These are phyloP conservation scores for Urtica urens DNA, from an alignment of 306 rosid species.

Conservation along the genomic window DNA sequence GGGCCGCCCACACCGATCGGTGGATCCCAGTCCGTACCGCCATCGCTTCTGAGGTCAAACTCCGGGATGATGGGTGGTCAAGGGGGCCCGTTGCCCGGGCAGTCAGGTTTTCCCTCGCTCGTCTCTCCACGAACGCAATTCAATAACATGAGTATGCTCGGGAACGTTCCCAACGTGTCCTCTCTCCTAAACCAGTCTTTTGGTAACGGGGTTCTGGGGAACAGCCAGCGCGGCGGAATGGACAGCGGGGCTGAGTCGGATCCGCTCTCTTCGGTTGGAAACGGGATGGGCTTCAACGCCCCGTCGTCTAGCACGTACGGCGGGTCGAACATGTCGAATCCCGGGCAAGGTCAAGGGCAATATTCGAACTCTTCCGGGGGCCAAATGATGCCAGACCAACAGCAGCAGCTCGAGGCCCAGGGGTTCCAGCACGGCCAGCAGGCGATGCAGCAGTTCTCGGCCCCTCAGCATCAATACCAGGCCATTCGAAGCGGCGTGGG, in stretches of 20 bases:
- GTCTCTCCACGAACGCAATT: conserved; percentile 65
- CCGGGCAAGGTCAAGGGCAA: conserved; percentile 71
- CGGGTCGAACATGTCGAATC: conserved; percentile 53
- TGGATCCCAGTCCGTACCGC: conserved; percentile 70
- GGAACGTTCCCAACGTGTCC: conserved; percentile 64
- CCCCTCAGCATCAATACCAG: conserved; percentile 70
- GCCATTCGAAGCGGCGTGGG: conserved; percentile 68
- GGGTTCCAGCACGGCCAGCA: conserved; percentile 75
- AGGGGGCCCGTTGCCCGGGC: conserved; percentile 67
- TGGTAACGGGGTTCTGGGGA: conserved; percentile 59
- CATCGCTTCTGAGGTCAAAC: conserved; percentile 72
- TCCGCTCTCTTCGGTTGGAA: conserved; percentile 61
- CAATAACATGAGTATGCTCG: conserved; percentile 64
- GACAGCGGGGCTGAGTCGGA: conserved; percentile 67
- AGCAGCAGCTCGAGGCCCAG: conserved; percentile 66
- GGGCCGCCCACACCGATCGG: conserved; percentile 87
- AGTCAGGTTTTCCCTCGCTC: conserved; percentile 58
- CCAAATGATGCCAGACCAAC: conserved; percentile 71
- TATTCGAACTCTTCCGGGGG: conserved; percentile 56
- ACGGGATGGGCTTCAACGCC: conserved; percentile 53
- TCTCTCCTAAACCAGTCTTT: conserved; percentile 73
- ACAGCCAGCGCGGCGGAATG: conserved; percentile 57
- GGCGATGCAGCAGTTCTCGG: conserved; percentile 79
- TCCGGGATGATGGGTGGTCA: conserved; percentile 85
- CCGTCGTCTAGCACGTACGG: conserved; percentile 48